Evolutionary conservation across 2,329 filamentous ascomycete genomes (phyloP), one percentile per base, ranked within the genome.

Genomic region (Stemphylium lycopersici): DNA sequence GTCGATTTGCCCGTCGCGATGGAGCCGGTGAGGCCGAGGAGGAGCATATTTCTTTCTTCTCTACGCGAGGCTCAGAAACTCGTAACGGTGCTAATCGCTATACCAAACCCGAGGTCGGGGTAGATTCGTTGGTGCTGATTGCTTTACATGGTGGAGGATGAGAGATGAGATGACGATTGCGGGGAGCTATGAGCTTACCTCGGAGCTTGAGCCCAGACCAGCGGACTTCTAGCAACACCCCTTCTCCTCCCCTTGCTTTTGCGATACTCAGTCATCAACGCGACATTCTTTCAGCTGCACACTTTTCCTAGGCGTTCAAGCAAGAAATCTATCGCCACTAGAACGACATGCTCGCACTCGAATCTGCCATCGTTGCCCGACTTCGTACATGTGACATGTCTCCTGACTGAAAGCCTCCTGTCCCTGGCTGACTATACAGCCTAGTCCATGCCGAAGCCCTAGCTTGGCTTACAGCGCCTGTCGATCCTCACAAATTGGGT

Each of bases 1-100:
- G 93, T 99, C 40, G 93, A 96, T 84, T 99, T 99, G 75, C 95
- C 95, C 5, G 95, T 99, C 56, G 95, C 95, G 72, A 99, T 98
- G 57, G 93, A 96, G 73, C 95, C 95, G 7, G 95, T 99, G 22
- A 99, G 86, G 52, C 95, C 95, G 67, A 99, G 92, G 69, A 99
- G 87, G 43, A 98, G 85, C 95, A 98, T 98, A 4, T 24, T 36
- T 34, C 22, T 26, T n/a, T 16, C 7, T 34, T 3, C 20, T 45
- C 8, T 15, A 36, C 65, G 55, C 11, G n/a, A 16, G 11, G 12
- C 18, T 31, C 15, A 26, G 4, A 10, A 16, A 22, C 7, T 20
- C 3, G 18, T 11, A 13, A 8, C 6, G 44, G 16, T 5, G 3
- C 5, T 22, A 5, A 12, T 38, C 26, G 10, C 5, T n/a, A 11